These are phyloP conservation scores for Podosphaera fusca DNA, from an alignment of 2,329 filamentous ascomycete species.

Conservation along the genomic window DNA sequence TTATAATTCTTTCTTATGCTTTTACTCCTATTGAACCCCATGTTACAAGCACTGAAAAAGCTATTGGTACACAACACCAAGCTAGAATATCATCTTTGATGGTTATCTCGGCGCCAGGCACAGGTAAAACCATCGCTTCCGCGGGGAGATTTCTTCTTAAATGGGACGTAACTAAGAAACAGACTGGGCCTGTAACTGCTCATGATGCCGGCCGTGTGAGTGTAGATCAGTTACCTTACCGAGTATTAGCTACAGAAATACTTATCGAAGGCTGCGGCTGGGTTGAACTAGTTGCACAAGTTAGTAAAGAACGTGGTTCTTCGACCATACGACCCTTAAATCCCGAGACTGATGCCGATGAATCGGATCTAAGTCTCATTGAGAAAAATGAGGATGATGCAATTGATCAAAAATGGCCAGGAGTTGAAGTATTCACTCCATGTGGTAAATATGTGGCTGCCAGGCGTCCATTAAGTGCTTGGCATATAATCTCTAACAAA, in stretches of 20 bases:
- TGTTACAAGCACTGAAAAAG: conserved; percentile 59
- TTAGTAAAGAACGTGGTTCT: conserved; percentile 31
- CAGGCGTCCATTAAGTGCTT: conserved; percentile 48
- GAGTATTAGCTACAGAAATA: conserved; percentile 59
- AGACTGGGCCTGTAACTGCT: conserved; percentile 49
- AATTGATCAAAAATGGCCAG: conserved; percentile 29
- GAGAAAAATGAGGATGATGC: conserved; percentile 5
- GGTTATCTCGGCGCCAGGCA: conserved; percentile 37
- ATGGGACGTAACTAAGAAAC: conserved; percentile 62
- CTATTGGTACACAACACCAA: conserved; percentile 46
- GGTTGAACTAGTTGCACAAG: conserved; percentile 70
- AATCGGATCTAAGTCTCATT: conserved; percentile 4
- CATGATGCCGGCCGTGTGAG: conserved; percentile 37
- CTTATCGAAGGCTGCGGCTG: conserved; percentile 84
- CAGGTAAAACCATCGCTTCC: conserved; percentile 33
- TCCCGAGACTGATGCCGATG: neutral
- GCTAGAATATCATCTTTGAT: conserved; percentile 33
- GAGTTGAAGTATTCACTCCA: conserved; percentile 68
- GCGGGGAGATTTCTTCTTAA: conserved; percentile 56
- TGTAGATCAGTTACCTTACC: conserved; percentile 52
- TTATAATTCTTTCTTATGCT: conserved; percentile 56
- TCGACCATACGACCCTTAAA: conserved; percentile 3
- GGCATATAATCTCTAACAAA: conserved; percentile 33
- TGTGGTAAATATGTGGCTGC: conserved; percentile 56
- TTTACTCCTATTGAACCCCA: conserved; percentile 66